Evolutionary conservation across 202 grass and related monocot genomes (phyloP), one percentile per base, ranked within the genome.

Genomic region (Tripidium arundinaceum): DNA sequence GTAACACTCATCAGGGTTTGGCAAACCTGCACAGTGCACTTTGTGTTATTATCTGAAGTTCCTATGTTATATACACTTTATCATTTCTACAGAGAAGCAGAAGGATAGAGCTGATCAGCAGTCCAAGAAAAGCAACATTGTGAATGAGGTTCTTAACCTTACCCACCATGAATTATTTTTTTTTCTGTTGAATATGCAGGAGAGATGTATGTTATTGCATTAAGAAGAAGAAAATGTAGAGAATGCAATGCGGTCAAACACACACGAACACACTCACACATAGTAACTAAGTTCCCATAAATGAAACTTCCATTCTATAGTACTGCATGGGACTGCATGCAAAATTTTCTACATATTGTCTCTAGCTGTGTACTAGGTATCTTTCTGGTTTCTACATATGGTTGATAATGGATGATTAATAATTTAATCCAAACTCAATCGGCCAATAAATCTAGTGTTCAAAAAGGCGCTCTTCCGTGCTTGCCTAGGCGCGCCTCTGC

Each of bases 81-180:
- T 70, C 40, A 73, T 84, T 81, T 89, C 50, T 38, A 62, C 87
- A 95, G 95, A 93, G 74, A 98, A 94, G 66, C 81, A 86, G 80
- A 98, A 88, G 86, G 76, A 81, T 74, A 92, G 76, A 80, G 71
- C 65, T 27, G 90, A 92, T 65, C 76, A 72, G 25, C 87, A 67
- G 60, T 65, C 80, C 83, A 96, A 95, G 80, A 94, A 85, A 91
- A 72, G 11, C 15, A 69, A 89, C 28, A 63, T 83, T 63, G 36
- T 60, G 37, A 84, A 78, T 43, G 92, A 98, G 95, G 95, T 98
- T 91, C 60, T 65, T 76, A 52, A 70, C 42, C 38, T 42, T 74
- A 50, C 61, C 22, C 1, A 43, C 11, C 15, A 12, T 27, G 66
- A 41, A 18, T 25, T 58, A 50, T 50, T 40, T 21, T 54, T 3